Base-by-base conservation (phyloP, 1,284 basidiomycete species). In the Phaffia rhodozyma region DNA sequence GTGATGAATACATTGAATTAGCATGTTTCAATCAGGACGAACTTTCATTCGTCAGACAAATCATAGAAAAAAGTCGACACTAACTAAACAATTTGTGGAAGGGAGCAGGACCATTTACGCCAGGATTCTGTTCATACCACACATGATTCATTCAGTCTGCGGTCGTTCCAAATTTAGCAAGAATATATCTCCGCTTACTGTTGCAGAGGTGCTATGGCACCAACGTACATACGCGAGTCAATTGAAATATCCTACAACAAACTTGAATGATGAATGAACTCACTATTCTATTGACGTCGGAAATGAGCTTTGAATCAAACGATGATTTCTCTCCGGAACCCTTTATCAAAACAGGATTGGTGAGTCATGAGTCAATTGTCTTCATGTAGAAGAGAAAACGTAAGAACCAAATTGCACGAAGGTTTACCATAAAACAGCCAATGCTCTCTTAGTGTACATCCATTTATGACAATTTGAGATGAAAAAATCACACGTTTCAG, bases 381-480 rank as follows among this genome's bases (percentile, higher is more conserved):
- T 23, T 32, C 18, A 27, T 52, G 25, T 53, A 6, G 18, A 27
- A 18, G 18, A 27, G 25, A 53, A 53, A 27, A 20, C 2, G 11
- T 20, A 16, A 32, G 6, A 32, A 52, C 23, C 4, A 52, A 20
- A 53, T 13, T 4, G 52, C 30, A 0, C 76, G 81, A 52, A 67
- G 87, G 85, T 21, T 86, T 85, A 43, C 38, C 38, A 43, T 16
- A 43, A 2, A 43, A 43, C 13, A 43, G 38, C 38, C 13, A 16
- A 2, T 16, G 6, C n/a, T 87, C 77, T 82, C 84, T 90, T 72
- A 91, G 91, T 74, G 91, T 89, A 11, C 86, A 86, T 65, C 80
- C 77, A 0, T 79, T 75, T 11, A 77, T 78, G 55, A 91, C 69
- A 71, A 47, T 66, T 66, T 1, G 55, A 30, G 56, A 66, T 32